Conservation (phyloP, 306 rosid species). For the Fragaria vesca region DNA sequence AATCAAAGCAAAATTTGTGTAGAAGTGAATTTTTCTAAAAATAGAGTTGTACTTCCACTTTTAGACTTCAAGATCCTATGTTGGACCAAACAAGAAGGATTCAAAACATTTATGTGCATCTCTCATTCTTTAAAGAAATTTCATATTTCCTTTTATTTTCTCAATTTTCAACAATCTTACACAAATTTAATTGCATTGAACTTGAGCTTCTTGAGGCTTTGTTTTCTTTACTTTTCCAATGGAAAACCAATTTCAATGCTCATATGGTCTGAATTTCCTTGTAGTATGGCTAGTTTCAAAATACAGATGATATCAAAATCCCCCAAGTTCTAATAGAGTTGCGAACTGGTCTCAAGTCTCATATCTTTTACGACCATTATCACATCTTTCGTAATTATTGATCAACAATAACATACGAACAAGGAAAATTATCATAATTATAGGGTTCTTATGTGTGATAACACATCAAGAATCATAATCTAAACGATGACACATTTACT, state of each 20-base stretch:
- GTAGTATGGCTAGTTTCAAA: not conserved
- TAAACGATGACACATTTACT: too few species aligned
- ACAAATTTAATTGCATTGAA: not conserved
- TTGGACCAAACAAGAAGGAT: constrained; percentile 23
- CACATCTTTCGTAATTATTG: too few species aligned
- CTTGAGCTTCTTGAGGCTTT: not conserved
- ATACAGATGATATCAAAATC: not conserved
- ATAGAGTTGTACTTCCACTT: constrained; percentile 23
- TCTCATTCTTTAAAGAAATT: too few species aligned
- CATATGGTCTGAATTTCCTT: not conserved
- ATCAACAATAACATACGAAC: too few species aligned
- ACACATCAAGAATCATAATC: too few species aligned
- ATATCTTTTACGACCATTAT: not conserved
- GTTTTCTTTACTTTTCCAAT: not conserved
- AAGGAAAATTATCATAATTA: too few species aligned
- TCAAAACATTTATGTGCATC: constrained; percentile 8
- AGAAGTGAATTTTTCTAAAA: constrained; percentile 20
- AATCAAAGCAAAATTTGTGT: constrained; percentile 6
- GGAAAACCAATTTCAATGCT: not conserved
- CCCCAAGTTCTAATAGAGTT: not conserved
- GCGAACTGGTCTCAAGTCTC: not conserved
- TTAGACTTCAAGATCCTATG: constrained; percentile 35
- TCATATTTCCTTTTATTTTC: not conserved
- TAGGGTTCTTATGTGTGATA: not conserved
- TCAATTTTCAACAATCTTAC: too few species aligned